Evolutionary conservation across 108 stramenopile genomes (phyloP).

Genomic region (Nannochloropsis gaditana): DNA sequence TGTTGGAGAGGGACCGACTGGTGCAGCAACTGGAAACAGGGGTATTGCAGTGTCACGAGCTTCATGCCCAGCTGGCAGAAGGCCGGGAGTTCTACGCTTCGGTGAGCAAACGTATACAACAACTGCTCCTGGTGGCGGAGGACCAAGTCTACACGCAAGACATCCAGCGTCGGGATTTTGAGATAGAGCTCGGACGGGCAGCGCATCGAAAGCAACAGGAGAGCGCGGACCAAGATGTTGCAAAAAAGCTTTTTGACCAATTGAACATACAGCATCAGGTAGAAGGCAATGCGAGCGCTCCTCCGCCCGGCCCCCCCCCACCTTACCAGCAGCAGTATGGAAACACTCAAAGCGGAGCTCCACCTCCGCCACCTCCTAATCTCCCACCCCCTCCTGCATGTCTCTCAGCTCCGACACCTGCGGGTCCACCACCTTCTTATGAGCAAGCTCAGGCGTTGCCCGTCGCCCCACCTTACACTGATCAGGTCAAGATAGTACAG

Average conservation of each 20-base stretch:
- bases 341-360: neutral
- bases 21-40: constrained; percentile 36
- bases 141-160: constrained; percentile 41
- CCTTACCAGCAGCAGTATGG: neutral
- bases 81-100: constrained; percentile 35
- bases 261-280: neutral
- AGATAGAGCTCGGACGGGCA: constrained; percentile 29
- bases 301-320: neutral
- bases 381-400: neutral
- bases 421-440: neutral
- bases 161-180: constrained; percentile 32
- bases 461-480: neutral
- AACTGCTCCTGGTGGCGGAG: constrained; percentile 37
- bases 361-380: constrained; percentile 21
- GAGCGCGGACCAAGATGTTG: constrained; percentile 28
- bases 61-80: constrained; percentile 40
- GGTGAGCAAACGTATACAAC: constrained; percentile 31
- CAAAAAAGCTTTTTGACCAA: neutral
- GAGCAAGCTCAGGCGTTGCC: neutral
- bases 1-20: constrained; percentile 31
- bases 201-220: constrained; percentile 24
- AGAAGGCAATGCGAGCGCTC: neutral
- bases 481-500: constrained; percentile 23
- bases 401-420: neutral
- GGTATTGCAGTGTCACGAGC: constrained; percentile 32